A percentile compares a stretch with the other conserved stretches of the same genome.
phyloP scores from a whole-genome alignment of 2,329 filamentous ascomycete species.

The Stylonectria norvegica region DNA sequence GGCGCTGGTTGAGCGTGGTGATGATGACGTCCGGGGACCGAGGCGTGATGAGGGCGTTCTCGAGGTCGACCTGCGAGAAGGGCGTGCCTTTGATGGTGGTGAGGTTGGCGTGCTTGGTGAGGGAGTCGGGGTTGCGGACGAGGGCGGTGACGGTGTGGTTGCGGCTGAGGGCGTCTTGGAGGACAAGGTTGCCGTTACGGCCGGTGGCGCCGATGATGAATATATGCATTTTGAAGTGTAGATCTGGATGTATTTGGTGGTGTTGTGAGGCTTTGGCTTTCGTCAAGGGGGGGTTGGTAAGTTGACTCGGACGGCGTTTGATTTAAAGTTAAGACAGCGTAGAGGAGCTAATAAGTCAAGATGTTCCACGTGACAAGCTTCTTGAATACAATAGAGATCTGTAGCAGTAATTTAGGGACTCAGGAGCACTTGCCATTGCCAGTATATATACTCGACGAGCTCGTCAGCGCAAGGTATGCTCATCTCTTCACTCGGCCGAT shows the following conservation, averaged over 20 bases:
- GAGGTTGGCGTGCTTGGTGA: conserved; percentile 32
- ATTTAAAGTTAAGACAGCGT: too few relatives aligned
- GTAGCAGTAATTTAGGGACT: too few relatives aligned
- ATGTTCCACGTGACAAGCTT: too few relatives aligned
- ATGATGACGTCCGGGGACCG: conserved; percentile 38
- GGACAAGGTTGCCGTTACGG: conserved; percentile 43
- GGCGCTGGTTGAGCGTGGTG: conserved; percentile 46
- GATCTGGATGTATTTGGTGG: conserved; percentile 3
- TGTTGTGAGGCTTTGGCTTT: too few relatives aligned
- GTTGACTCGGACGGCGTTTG: too few relatives aligned
- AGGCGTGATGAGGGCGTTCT: conserved; percentile 30
- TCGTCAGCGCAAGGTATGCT: too few relatives aligned
- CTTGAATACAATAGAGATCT: too few relatives aligned
- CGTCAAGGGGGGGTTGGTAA: neutral
- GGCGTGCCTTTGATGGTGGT: conserved; percentile 39
- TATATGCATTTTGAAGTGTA: conserved; percentile 36
- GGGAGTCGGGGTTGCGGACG: conserved; percentile 37
- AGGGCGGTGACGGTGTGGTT: conserved; percentile 45
- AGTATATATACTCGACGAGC: too few relatives aligned
- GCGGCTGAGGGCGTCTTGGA: conserved; percentile 37
- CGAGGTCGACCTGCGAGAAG: conserved; percentile 35
- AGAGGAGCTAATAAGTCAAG: too few relatives aligned
- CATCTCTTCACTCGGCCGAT: too few relatives aligned
- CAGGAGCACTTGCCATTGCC: too few relatives aligned
- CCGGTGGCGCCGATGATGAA: conserved; percentile 47